These are phyloP conservation scores for Emergomyces orientalis DNA, from an alignment of 2,329 filamentous ascomycete genomes.

Conservation along the genomic window DNA sequence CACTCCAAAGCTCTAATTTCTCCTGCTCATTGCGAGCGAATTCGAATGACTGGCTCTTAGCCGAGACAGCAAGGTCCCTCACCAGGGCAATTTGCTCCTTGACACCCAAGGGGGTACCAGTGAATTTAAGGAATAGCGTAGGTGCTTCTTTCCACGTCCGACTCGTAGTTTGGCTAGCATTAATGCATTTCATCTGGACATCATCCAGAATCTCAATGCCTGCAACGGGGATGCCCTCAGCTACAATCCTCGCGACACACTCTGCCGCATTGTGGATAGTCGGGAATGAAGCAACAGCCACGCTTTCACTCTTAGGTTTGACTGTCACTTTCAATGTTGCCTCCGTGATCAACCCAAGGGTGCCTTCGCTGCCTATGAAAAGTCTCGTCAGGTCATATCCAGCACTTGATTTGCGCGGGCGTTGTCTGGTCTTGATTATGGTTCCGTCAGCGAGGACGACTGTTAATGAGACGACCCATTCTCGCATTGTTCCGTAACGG, in stretches of 20 bases:
- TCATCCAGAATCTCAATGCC: constrained; percentile 92
- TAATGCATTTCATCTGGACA: constrained; percentile 71
- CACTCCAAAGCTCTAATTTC: constrained; percentile 63
- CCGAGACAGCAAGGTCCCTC: constrained; percentile 47
- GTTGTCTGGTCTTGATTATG: constrained; percentile 77
- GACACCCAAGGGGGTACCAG: constrained; percentile 53
- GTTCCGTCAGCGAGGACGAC: constrained; percentile 87
- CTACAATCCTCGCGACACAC: constrained; percentile 72
- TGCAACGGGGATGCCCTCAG: constrained; percentile 70
- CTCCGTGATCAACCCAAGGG: constrained; percentile 82
- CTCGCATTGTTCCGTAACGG: constrained; percentile 87
- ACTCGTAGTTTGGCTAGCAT: constrained; percentile 39
- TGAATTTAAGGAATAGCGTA: constrained; percentile 68
- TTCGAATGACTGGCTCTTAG: constrained; percentile 53
- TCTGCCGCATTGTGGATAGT: constrained; percentile 61
- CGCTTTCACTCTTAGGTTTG: constrained; percentile 66
- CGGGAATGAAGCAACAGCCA: constrained; percentile 64
- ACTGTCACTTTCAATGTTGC: constrained; percentile 80
- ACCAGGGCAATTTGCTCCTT: constrained; percentile 56
- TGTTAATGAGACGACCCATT: constrained; percentile 81
- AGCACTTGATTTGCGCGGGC: constrained; percentile 79
- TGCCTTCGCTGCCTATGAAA: constrained; percentile 87
- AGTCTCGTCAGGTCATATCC: constrained; percentile 86
- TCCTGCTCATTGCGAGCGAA: constrained; percentile 58
- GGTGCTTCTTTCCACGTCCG: constrained; percentile 58